These are phyloP conservation scores for Pythium folliculosum DNA, from an alignment of 352 stramenopile species.

Conservation along the genomic window DNA sequence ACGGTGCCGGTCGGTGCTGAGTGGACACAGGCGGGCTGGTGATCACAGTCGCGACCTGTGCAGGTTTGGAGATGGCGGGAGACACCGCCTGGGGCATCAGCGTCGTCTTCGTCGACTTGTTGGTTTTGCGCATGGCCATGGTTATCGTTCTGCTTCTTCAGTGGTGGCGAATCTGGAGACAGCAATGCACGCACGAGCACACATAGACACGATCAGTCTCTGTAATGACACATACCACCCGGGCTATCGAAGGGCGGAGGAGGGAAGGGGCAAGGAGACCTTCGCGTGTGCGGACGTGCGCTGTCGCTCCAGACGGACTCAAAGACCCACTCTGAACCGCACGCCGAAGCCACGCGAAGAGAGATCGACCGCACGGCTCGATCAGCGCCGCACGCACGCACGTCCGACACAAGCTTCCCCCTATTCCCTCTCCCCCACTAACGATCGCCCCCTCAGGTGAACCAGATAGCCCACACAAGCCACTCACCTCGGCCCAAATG, in stretches of 20 bases:
- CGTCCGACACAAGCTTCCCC: background rate
- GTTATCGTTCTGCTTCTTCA: background rate
- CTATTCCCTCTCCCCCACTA: background rate
- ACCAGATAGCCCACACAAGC: background rate
- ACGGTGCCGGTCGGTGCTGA: constrained; percentile 20
- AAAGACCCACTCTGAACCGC: constrained; percentile 3
- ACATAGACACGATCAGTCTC: background rate
- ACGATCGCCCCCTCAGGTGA: background rate
- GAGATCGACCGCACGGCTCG: background rate
- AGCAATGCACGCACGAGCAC: background rate
- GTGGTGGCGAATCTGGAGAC: background rate
- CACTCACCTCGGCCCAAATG: background rate
- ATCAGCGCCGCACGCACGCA: background rate
- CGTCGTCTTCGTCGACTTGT: constrained; percentile 13
- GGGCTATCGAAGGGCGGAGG: background rate
- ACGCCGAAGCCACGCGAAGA: background rate
- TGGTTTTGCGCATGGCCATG: constrained; percentile 18
- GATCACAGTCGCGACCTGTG: constrained; percentile 11
- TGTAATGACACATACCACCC: background rate
- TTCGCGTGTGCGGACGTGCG: background rate
- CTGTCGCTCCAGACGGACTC: background rate
- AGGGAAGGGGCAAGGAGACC: background rate
- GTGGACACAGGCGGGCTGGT: constrained; percentile 8
- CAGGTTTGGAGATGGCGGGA: constrained; percentile 7
- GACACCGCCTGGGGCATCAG: background rate